Percentiles rank a stretch among this genome's conserved stretches.
These are phyloP conservation scores for Lotus japonicus DNA, from an alignment of 306 rosid genomes.

Conservation along the genomic window DNA sequence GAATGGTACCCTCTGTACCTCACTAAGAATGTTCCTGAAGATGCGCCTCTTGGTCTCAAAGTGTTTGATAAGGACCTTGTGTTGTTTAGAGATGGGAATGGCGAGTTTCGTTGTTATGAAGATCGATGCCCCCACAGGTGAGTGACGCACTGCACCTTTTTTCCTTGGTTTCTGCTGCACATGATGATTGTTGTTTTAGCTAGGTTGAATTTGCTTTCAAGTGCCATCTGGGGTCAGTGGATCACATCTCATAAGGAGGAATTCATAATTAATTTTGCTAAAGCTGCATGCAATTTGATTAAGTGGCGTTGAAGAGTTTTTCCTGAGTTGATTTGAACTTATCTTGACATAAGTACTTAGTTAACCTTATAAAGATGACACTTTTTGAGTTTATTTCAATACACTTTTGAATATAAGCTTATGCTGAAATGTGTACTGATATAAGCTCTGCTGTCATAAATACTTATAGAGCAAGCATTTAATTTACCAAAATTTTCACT, in stretches of 20 bases:
- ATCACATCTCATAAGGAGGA: no score
- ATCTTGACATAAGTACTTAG: no score
- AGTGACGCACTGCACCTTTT: background rate
- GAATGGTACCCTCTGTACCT: conserved; percentile 97
- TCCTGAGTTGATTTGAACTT: no score
- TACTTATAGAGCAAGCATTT: no score
- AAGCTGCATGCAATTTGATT: background rate
- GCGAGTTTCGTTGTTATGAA: conserved; percentile 56
- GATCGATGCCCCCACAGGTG: conserved; percentile 97
- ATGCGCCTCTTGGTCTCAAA: conserved; percentile 80
- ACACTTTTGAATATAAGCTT: no score
- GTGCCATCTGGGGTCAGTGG: background rate
- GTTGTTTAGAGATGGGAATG: conserved; percentile 52
- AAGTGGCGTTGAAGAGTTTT: no score
- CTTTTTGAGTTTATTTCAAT: no score
- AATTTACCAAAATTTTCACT: background rate
- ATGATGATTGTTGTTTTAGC: background rate
- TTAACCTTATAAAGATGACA: no score
- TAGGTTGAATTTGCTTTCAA: background rate
- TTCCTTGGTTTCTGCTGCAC: background rate
- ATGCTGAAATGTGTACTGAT: no score
- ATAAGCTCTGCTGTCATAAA: no score
- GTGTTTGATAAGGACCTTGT: conserved; percentile 76
- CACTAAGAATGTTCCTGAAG: conserved; percentile 59
- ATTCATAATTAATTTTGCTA: background rate